Evolutionary conservation across 805 yeast species (phyloP).

Genomic region (Lipomyces lipofer): DNA sequence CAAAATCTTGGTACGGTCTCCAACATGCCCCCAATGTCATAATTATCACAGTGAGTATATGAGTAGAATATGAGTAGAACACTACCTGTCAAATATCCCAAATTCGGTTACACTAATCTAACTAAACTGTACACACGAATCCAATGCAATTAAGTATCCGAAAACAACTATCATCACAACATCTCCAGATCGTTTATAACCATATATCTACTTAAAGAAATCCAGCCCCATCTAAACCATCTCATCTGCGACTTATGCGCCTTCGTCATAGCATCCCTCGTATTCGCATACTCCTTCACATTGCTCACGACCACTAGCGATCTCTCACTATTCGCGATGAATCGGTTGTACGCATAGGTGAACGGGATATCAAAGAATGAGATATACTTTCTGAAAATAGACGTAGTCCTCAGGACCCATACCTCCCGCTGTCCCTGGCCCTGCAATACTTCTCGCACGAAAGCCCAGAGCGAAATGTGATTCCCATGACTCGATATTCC

Average conservation of each 20-base stretch:
- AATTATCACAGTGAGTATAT: too few species aligned
- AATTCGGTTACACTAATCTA: too few species aligned
- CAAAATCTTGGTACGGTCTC: too few species aligned
- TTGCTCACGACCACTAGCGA: slow-evolving; percentile 37
- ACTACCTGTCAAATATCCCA: too few species aligned
- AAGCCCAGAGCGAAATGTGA: slow-evolving; percentile 65
- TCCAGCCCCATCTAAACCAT: slow-evolving; percentile 93
- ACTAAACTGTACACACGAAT: neutral
- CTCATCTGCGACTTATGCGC: slow-evolving; percentile 90
- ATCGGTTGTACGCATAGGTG: slow-evolving; percentile 29
- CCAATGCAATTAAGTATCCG: too few species aligned
- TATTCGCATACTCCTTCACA: slow-evolving; percentile 33
- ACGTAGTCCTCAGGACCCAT: slow-evolving; percentile 39
- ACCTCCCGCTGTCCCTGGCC: slow-evolving; percentile 32
- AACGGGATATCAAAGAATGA: slow-evolving; percentile 39
- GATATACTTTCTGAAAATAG: slow-evolving; percentile 42
- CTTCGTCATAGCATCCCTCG: slow-evolving; percentile 70
- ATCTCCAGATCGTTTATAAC: slow-evolving; percentile 64
- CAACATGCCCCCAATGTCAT: too few species aligned
- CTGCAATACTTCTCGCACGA: slow-evolving; percentile 40
- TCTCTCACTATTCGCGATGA: slow-evolving; percentile 10
- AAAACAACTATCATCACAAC: neutral
- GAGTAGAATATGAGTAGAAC: too few species aligned
- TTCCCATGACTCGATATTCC: slow-evolving; percentile 92
- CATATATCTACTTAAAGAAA: slow-evolving; percentile 72